These are phyloP conservation scores for Coemansia sp. DNA, from an alignment of 192 early-diverging fungal genomes.

Conservation along the genomic window DNA sequence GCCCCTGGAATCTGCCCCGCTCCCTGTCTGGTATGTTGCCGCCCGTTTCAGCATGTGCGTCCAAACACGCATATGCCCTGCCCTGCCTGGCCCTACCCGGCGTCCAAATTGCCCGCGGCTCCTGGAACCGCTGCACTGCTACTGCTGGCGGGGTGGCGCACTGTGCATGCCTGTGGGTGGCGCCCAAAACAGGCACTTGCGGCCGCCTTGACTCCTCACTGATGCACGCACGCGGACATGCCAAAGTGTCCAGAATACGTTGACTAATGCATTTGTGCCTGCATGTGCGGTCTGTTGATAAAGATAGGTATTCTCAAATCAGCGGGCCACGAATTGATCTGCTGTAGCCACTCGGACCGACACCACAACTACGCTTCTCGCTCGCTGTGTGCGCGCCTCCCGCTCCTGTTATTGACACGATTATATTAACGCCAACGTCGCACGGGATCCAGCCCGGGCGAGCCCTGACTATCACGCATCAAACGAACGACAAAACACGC, in stretches of 20 bases:
- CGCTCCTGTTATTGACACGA: background rate
- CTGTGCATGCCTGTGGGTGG: constrained; percentile 3
- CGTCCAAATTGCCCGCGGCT: background rate
- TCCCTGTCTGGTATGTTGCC: background rate
- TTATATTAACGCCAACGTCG: background rate
- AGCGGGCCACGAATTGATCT: background rate
- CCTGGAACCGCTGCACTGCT: background rate
- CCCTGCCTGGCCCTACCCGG: background rate
- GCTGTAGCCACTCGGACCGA: constrained; percentile 8
- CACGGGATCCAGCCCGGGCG: background rate
- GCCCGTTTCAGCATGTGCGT: background rate
- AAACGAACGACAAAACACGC: background rate
- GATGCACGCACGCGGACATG: background rate
- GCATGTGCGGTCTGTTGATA: constrained; percentile 10
- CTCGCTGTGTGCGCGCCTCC: constrained; percentile 13
- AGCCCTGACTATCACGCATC: background rate
- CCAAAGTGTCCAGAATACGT: background rate
- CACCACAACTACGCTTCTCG: constrained; percentile 1
- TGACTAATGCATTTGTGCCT: constrained; percentile 7
- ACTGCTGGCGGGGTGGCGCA: background rate
- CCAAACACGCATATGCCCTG: background rate
- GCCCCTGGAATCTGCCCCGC: background rate
- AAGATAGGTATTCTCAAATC: constrained; percentile 1
- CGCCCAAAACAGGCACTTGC: background rate
- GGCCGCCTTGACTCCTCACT: constrained; percentile 3